Conservation (phyloP, 2,329 filamentous ascomycete species). For the Phoma herbarum region DNA sequence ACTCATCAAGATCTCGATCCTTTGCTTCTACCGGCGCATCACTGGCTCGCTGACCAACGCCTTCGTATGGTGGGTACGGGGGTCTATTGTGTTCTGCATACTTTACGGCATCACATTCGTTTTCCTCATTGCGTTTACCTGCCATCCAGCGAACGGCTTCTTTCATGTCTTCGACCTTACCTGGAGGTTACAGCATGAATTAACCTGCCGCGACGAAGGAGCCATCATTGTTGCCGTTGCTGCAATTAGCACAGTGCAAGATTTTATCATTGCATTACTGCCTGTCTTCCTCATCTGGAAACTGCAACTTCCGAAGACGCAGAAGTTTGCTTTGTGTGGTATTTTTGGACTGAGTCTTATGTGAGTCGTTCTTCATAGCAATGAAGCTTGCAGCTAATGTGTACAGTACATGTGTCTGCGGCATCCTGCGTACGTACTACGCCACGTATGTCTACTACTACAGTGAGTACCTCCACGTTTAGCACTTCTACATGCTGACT, state of each 20-base stretch:
- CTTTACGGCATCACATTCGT: slow-evolving; percentile 52
- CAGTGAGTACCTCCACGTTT: slow-evolving; percentile 17
- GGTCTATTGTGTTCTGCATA: slow-evolving; percentile 51
- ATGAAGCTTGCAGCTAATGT: neutral
- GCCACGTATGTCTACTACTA: slow-evolving; percentile 43
- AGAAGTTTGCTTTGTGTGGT: slow-evolving; percentile 57
- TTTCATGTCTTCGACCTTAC: slow-evolving; percentile 50
- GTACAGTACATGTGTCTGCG: slow-evolving; percentile 44
- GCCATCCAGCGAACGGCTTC: slow-evolving; percentile 52
- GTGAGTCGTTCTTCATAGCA: slow-evolving; percentile 31
- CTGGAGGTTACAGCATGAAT: slow-evolving; percentile 44
- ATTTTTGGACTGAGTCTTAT: slow-evolving; percentile 57
- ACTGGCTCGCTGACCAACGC: slow-evolving; percentile 46
- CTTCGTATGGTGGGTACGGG: slow-evolving; percentile 52
- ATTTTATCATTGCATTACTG: slow-evolving; percentile 53
- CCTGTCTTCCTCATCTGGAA: slow-evolving; percentile 57
- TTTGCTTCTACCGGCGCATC: slow-evolving; percentile 56
- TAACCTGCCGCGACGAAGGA: slow-evolving; percentile 51
- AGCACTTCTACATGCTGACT: neutral
- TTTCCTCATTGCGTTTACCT: slow-evolving; percentile 48
- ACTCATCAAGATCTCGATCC: slow-evolving; percentile 46
- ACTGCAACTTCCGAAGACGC: slow-evolving; percentile 53
- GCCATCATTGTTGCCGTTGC: slow-evolving; percentile 52
- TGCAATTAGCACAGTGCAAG: slow-evolving; percentile 51
- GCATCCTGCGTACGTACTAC: slow-evolving; percentile 51